These are phyloP conservation scores for Tarenaya hassleriana DNA, from an alignment of 345 rosid species.

Conservation along the genomic window DNA sequence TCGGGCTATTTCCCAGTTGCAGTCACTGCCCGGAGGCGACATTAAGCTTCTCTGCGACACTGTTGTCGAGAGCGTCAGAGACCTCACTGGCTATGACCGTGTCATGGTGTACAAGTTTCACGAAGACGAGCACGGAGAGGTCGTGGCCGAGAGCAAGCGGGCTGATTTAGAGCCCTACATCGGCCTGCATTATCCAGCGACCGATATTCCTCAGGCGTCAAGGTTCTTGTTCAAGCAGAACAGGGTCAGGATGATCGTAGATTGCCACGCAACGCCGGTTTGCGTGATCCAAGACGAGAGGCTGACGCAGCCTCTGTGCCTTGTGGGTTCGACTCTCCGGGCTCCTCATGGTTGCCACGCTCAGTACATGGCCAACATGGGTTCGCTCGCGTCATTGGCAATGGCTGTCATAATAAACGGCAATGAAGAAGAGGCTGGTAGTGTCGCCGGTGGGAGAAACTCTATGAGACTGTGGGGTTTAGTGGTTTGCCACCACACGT, in stretches of 20 bases:
- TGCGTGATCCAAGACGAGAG: conserved; percentile 63
- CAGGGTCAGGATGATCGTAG: conserved; percentile 93
- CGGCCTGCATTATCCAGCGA: conserved; percentile 94
- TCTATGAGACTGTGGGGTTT: conserved; percentile 91
- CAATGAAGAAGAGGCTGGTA: conserved; percentile 63
- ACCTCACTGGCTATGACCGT: conserved; percentile 87
- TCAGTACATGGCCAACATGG: conserved; percentile 97
- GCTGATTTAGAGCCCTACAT: conserved; percentile 82
- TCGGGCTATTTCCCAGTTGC: conserved; percentile 81
- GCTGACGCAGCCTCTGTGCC: conserved; percentile 78
- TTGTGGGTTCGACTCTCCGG: conserved; percentile 95
- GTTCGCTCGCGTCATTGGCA: conserved; percentile 76
- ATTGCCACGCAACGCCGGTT: conserved; percentile 67
- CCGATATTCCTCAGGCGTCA: conserved; percentile 96
- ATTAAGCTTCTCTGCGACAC: conserved; percentile 82
- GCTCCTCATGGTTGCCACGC: conserved; percentile 97
- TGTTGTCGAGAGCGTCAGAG: conserved; percentile 79
- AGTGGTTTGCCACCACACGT: conserved; percentile 97
- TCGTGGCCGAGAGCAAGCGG: conserved; percentile 81
- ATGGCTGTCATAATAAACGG: conserved; percentile 91
- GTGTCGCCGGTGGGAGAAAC: conserved; percentile 49
- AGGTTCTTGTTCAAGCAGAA: conserved; percentile 93
- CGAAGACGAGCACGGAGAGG: conserved; percentile 99
- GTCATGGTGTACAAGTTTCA: conserved; percentile 98
- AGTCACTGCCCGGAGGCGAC: conserved; percentile 93